Evolutionary conservation across 495 filamentous ascomycete species (phyloP), one percentile per base, ranked within the genome.

Genomic region (Aspergillus conjunctus): DNA sequence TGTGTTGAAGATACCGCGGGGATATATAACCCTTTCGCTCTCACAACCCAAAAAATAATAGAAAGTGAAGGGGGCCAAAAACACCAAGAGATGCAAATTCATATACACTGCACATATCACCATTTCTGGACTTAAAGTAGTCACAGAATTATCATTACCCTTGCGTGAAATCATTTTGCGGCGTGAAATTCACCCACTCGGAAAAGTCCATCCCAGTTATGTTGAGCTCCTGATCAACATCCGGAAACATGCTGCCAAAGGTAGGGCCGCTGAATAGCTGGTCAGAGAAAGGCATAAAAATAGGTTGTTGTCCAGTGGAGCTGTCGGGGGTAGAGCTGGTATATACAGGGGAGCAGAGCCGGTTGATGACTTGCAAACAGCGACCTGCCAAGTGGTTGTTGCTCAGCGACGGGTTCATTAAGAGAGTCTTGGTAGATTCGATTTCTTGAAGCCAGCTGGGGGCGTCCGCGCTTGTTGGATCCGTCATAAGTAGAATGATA

Each of bases 401-500:
- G 60, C 72, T 71, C 8, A 79, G 62, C 0, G 78, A 74, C 5
- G 75, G 74, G 54, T 80, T 70, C n/a, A 67, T 65, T 14, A 80
- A 61, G n/a, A 80, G 73, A 4, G 69, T 62, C 57, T 80, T 80
- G 6, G 80, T 79, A 6, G 76, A 72, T 66, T 76, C 73, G 30
- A 82, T 74, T 48, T 81, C 79, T 46, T 77, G 73, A 17, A 78
- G 66, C 80, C 80, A 82, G 37, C 62, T 61, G 7, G 71, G 63
- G 10, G 79, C 77, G 20, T 77, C 75, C 14, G 77, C 68, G 44
- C 73, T 77, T 14, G 71, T 71, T 0, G 80, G 76, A 43, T 80
- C 76, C 11, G 74, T 82, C 71, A 79, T 79, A 20, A 83, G 69
- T 48, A 79, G 75, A 46, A 83, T 76, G 43, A 79, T 71, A 1